phyloP scores from a whole-genome alignment of 1,139 yeast genomes.

The Pneumocystis sp. region DNA sequence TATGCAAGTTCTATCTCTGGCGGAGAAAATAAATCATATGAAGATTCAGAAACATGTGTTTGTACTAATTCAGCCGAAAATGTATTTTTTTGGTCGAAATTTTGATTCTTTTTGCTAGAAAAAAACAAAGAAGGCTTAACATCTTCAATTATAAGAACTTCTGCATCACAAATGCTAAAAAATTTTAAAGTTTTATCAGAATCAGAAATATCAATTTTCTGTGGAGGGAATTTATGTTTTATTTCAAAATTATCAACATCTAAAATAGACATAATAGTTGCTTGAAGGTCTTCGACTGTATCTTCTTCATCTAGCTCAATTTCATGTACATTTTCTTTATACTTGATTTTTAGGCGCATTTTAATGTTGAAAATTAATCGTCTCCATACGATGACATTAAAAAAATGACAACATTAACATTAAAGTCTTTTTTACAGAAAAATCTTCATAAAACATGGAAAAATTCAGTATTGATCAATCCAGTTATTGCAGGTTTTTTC shows the following conservation, averaged over 20 bases:
- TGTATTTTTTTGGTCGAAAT: background rate
- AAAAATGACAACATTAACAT: background rate
- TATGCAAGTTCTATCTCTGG: background rate
- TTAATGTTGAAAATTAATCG: too few relatives aligned
- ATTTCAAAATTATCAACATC: constrained; percentile 19
- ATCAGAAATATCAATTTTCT: constrained; percentile 26
- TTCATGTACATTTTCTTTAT: background rate
- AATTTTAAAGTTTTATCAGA: constrained; percentile 21
- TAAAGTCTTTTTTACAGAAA: background rate
- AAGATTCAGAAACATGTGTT: constrained; percentile 12
- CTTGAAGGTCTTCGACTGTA: constrained; percentile 20
- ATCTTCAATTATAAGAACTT: constrained; percentile 34
- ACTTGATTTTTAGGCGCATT: background rate
- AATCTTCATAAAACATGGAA: background rate
- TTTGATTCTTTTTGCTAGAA: too few relatives aligned
- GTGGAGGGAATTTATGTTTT: constrained; percentile 51
- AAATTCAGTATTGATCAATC: background rate
- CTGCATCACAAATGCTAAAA: constrained; percentile 42
- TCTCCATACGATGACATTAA: background rate
- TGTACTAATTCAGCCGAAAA: constrained; percentile 1
- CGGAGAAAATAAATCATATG: constrained; percentile 11
- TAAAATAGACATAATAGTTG: constrained; percentile 6
- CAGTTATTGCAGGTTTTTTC: background rate
- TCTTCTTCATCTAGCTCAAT: constrained; percentile 15
- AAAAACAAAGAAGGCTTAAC: background rate